These are phyloP conservation scores for Lactarius psammicola DNA, from an alignment of 768 basidiomycete genomes.

Conservation along the genomic window DNA sequence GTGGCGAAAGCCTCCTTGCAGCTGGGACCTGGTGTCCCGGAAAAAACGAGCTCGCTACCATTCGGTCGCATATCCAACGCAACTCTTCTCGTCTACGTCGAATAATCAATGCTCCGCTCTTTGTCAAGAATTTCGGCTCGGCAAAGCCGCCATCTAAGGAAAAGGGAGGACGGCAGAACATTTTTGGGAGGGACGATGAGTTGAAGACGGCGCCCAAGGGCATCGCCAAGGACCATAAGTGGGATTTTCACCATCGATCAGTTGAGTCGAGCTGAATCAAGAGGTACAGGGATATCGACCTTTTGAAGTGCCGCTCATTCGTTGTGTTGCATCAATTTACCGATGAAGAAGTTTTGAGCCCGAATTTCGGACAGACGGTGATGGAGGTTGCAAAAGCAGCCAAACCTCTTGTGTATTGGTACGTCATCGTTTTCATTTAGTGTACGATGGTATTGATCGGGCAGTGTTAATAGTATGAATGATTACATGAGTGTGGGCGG, in stretches of 20 bases:
- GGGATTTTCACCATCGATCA: conserved; percentile 23
- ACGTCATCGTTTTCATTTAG: background rate
- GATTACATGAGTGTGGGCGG: conserved; percentile 27
- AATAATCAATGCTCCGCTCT: conserved; percentile 64
- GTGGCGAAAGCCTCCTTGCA: conserved; percentile 68
- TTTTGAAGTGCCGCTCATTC: conserved; percentile 81
- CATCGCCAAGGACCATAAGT: conserved; percentile 78
- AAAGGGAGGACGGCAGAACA: conserved; percentile 64
- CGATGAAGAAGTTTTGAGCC: conserved; percentile 44
- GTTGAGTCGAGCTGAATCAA: conserved; percentile 5
- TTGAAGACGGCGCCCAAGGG: conserved; percentile 93
- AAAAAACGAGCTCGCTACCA: conserved; percentile 72
- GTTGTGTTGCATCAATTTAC: conserved; percentile 54
- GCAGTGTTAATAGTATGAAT: conserved; percentile 22
- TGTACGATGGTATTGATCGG: background rate
- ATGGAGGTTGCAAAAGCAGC: conserved; percentile 38
- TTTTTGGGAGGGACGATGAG: conserved; percentile 87
- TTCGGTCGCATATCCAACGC: conserved; percentile 71
- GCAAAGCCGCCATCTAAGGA: conserved; percentile 62
- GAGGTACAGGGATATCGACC: conserved; percentile 74
- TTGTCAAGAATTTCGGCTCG: conserved; percentile 75
- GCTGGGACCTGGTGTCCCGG: conserved; percentile 79
- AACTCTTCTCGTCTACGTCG: conserved; percentile 61
- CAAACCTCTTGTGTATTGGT: conserved; percentile 42
- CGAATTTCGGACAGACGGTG: conserved; percentile 42